Conservation (phyloP, 352 stramenopile genomes). For the Phytophthora macrochlamydospora region DNA sequence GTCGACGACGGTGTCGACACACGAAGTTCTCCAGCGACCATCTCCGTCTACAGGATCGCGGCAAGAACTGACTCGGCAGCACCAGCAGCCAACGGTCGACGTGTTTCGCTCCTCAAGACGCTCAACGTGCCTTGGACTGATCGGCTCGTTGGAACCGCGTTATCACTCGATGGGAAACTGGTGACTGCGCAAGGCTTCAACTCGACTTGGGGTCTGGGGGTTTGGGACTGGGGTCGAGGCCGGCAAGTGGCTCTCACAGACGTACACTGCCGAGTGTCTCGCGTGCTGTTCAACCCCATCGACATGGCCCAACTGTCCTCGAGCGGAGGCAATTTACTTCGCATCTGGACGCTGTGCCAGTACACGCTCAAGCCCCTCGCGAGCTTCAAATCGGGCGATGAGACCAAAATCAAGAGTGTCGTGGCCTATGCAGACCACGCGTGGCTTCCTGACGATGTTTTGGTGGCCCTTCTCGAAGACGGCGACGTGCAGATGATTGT, state of each 20-base stretch:
- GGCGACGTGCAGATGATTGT: constrained; percentile 78
- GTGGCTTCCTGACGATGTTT: constrained; percentile 69
- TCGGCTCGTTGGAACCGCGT: constrained; percentile 50
- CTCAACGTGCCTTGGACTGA: constrained; percentile 56
- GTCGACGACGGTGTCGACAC: constrained; percentile 10
- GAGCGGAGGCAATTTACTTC: constrained; percentile 67
- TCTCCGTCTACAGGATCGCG: constrained; percentile 42
- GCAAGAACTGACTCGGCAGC: constrained; percentile 2
- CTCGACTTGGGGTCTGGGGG: constrained; percentile 60
- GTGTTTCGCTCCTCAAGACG: constrained; percentile 43
- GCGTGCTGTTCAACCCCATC: constrained; percentile 77
- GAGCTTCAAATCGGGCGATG: constrained; percentile 80
- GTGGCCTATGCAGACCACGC: constrained; percentile 70
- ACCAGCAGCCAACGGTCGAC: constrained; percentile 14
- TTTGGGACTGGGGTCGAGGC: constrained; percentile 82
- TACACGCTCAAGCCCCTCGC: constrained; percentile 72
- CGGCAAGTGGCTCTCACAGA: constrained; percentile 64
- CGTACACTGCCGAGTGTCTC: constrained; percentile 73
- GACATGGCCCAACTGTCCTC: constrained; percentile 84
- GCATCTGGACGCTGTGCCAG: constrained; percentile 77
- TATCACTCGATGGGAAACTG: constrained; percentile 76
- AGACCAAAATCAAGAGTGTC: constrained; percentile 53
- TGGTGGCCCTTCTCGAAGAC: constrained; percentile 73
- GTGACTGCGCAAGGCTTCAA: constrained; percentile 63
- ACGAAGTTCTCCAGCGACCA: constrained; percentile 25